These are phyloP conservation scores for Meyerozyma athensensis DNA, from an alignment of 1,139 yeast genomes.

Conservation along the genomic window DNA sequence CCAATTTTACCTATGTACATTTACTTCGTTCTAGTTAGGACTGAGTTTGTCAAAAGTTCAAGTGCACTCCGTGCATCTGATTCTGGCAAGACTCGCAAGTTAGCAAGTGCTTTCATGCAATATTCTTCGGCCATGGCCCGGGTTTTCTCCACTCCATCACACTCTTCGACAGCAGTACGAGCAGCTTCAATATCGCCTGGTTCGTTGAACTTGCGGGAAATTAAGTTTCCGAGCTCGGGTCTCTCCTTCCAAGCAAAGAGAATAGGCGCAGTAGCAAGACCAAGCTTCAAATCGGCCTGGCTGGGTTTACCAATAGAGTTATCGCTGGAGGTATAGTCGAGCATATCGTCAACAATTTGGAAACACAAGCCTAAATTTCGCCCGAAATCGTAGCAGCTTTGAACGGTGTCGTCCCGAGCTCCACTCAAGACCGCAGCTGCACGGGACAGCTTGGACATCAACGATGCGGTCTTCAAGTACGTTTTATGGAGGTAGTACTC, in stretches of 20 bases:
- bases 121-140: constrained; percentile 71
- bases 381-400: constrained; percentile 86
- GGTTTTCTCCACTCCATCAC: constrained; percentile 76
- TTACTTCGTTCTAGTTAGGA: constrained; percentile 74
- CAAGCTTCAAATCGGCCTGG: constrained; percentile 89
- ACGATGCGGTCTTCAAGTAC: constrained; percentile 87
- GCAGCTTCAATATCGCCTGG: constrained; percentile 85
- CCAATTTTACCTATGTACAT: constrained; percentile 2
- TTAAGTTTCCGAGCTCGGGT: constrained; percentile 79
- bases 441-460: constrained; percentile 92
- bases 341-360: constrained; percentile 93
- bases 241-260: constrained; percentile 88
- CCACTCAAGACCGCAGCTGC: constrained; percentile 94
- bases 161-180: constrained; percentile 62
- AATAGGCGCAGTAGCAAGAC: constrained; percentile 96
- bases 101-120: constrained; percentile 68
- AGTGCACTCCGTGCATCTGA: constrained; percentile 88
- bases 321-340: constrained; percentile 86
- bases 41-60: constrained; percentile 76
- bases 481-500: constrained; percentile 94
- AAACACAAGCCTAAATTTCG: constrained; percentile 91
- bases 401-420: constrained; percentile 66
- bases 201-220: constrained; percentile 73
- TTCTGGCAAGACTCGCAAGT: constrained; percentile 73
- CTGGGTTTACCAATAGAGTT: constrained; percentile 88